phyloP scores from a whole-genome alignment of 2,329 filamentous ascomycete species.

The Chalaropsis ovoidea region DNA sequence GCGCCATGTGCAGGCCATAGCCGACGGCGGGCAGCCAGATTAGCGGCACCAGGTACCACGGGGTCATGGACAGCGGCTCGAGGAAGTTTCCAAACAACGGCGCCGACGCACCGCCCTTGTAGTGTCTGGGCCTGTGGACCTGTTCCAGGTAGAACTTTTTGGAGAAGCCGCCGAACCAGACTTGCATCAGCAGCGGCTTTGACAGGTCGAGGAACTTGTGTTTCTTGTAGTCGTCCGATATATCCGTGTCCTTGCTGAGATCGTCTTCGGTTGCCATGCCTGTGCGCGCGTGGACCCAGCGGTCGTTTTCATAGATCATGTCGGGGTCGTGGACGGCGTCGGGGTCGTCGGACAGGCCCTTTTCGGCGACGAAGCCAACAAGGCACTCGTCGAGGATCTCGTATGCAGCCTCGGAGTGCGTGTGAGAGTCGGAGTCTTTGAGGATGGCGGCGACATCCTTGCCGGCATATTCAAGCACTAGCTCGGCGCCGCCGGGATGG shows the following conservation, averaged over 20 bases:
- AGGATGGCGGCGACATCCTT: slow-evolving; percentile 46
- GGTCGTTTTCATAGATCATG: slow-evolving; percentile 27
- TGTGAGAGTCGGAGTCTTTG: slow-evolving; percentile 50
- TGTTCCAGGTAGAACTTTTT: slow-evolving; percentile 98
- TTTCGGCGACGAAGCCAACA: slow-evolving; percentile 27
- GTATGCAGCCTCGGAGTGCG: slow-evolving; percentile 86
- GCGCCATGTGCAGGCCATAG: slow-evolving; percentile 61
- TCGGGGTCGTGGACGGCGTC: slow-evolving; percentile 30
- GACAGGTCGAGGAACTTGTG: slow-evolving; percentile 91
- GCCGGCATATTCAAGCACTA: slow-evolving; percentile 78
- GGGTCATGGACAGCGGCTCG: slow-evolving; percentile 90
- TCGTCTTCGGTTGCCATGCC: slow-evolving; percentile 88
- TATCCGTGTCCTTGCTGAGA: slow-evolving; percentile 74
- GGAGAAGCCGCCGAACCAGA: slow-evolving; percentile 77
- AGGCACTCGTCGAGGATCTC: slow-evolving; percentile 29
- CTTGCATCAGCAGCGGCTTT: slow-evolving; percentile 73
- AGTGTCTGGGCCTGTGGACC: slow-evolving; percentile 89
- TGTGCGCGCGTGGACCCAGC: slow-evolving; percentile 51
- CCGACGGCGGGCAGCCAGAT: slow-evolving; percentile 73
- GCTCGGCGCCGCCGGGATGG: slow-evolving; percentile 80
- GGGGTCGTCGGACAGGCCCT: slow-evolving; percentile 27
- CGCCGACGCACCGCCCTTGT: slow-evolving; percentile 83
- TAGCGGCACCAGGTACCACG: slow-evolving; percentile 82
- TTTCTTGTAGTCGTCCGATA: slow-evolving; percentile 63
- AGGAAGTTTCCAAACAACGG: slow-evolving; percentile 96